These are phyloP conservation scores for Fraxinus ornus DNA, from an alignment of 305 asterid species.

Conservation along the genomic window DNA sequence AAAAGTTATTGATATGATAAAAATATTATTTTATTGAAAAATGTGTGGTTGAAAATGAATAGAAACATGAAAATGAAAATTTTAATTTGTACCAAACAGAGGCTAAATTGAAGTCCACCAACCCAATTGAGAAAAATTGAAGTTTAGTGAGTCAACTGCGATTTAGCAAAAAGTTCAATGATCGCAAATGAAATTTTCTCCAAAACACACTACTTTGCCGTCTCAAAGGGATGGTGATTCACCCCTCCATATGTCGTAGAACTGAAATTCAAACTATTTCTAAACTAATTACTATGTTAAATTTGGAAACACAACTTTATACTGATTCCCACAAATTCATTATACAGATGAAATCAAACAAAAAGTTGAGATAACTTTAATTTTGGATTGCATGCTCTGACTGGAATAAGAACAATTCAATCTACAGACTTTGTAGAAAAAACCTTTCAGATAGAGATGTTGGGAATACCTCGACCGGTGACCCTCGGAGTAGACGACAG, in stretches of 20 bases:
- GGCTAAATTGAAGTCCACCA: too few relatives aligned
- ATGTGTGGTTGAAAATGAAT: too few relatives aligned
- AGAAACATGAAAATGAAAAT: too few relatives aligned
- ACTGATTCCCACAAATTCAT: not conserved
- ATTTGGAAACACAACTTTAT: not conserved
- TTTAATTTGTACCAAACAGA: too few relatives aligned
- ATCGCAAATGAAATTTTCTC: not conserved
- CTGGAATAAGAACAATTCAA: not conserved
- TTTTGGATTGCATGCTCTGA: not conserved
- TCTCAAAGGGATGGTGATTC: not conserved
- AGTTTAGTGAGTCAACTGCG: not conserved
- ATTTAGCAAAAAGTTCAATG: not conserved
- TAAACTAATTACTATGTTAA: not conserved
- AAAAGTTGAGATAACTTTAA: not conserved
- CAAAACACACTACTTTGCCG: not conserved
- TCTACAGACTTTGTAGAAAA: not conserved
- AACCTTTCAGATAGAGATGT: slow-evolving; percentile 54
- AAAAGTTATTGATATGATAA: too few relatives aligned
- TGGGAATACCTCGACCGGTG: slow-evolving; percentile 80
- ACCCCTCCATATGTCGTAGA: not conserved
- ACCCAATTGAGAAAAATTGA: too few relatives aligned
- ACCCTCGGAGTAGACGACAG: slow-evolving; percentile 71
- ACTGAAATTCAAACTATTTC: not conserved
- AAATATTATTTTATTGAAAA: too few relatives aligned
- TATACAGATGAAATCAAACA: not conserved